A percentile compares a stretch with the other conserved stretches of the same genome.
These are phyloP conservation scores for Mortierella alpina DNA, from an alignment of 192 early-diverging fungal genomes.

Conservation along the genomic window DNA sequence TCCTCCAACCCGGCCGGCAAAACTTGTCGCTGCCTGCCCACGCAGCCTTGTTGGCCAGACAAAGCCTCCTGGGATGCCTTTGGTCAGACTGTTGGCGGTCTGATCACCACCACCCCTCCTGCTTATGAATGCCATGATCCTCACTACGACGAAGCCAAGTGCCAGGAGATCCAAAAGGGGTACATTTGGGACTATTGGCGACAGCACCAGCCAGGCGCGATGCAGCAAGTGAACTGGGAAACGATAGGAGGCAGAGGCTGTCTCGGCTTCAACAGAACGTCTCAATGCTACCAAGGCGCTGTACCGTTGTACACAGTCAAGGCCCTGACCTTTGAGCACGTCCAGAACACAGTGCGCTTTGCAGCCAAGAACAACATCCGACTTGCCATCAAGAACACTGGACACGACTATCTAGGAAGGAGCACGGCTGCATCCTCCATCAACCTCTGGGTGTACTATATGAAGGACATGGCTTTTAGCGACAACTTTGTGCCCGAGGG, in stretches of 20 bases:
- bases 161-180: slow-evolving; percentile 44
- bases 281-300: slow-evolving; percentile 43
- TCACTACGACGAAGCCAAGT: slow-evolving; percentile 36
- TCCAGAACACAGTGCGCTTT: slow-evolving; percentile 46
- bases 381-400: slow-evolving; percentile 67
- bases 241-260: slow-evolving; percentile 7
- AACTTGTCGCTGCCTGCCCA: no score
- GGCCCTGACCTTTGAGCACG: slow-evolving; percentile 35
- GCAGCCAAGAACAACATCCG: slow-evolving; percentile 55
- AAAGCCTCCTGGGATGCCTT: no score
- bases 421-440: slow-evolving; percentile 57
- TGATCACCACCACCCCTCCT: slow-evolving; percentile 16
- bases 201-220: slow-evolving; percentile 18
- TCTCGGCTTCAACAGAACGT: slow-evolving; percentile 28
- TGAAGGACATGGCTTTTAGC: slow-evolving; percentile 47
- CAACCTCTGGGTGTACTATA: slow-evolving; percentile 57
- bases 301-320: slow-evolving; percentile 49
- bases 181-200: slow-evolving; percentile 39
- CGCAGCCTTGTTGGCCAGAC: no score
- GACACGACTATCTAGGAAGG: slow-evolving; percentile 62
- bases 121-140: slow-evolving; percentile 43
- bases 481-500: slow-evolving; percentile 45
- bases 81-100: no score
- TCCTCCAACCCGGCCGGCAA: no score
- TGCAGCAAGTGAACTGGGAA: slow-evolving; percentile 31